Percentiles rank a stretch among this genome's conserved stretches.
phyloP scores from a whole-genome alignment of 2,329 filamentous ascomycete genomes.

The Xylaria polymorpha region DNA sequence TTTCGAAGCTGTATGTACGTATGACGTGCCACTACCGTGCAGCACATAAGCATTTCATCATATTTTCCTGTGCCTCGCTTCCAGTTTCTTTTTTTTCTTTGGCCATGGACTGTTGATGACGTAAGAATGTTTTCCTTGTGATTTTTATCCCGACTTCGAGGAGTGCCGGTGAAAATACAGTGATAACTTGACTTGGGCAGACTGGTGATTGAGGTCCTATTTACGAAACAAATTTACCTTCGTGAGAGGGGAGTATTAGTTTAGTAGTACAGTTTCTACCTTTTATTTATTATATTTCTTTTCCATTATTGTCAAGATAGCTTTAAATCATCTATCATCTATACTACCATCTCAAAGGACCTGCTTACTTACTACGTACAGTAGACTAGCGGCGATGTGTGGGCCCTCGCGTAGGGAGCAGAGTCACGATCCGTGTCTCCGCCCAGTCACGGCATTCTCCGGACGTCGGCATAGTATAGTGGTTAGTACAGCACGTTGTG shows the following conservation, averaged over 20 bases:
- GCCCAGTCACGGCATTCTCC: not conserved
- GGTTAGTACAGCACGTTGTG: constrained; percentile 30
- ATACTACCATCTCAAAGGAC: not conserved
- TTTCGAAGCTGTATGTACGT: not conserved
- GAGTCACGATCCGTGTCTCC: not conserved
- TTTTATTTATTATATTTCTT: no score
- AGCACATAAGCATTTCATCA: not conserved
- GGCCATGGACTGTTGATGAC: not conserved
- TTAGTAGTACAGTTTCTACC: no score
- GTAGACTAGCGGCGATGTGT: not conserved
- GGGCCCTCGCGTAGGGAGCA: not conserved
- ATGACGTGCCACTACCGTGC: not conserved
- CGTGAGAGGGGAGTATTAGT: no score
- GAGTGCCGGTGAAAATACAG: not conserved
- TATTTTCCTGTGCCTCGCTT: not conserved
- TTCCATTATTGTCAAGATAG: not conserved
- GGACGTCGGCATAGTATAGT: constrained; percentile 25
- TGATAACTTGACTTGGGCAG: no score
- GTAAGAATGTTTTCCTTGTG: no score
- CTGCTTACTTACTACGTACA: no score
- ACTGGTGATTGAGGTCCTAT: no score
- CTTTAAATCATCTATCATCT: not conserved
- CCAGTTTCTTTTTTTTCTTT: not conserved
- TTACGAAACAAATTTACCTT: no score
- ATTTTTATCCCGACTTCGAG: not conserved